Conservation (phyloP, 1,284 basidiomycete species). For the Trametes versicolor region DNA sequence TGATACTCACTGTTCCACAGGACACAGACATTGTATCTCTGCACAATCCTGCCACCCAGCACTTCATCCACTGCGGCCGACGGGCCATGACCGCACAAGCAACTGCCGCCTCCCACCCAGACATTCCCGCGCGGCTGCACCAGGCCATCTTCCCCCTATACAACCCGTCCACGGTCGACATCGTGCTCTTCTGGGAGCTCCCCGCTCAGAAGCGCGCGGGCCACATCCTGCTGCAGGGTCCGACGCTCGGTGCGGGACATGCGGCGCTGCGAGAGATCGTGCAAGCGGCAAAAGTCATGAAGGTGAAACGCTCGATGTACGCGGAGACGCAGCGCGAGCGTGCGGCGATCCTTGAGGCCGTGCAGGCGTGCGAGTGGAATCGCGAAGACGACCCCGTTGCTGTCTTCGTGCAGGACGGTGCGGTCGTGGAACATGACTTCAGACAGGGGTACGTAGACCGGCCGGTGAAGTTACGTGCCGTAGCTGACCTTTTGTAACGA, state of each 20-base stretch:
- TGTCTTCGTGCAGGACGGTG: conserved; percentile 54
- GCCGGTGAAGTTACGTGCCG: not conserved
- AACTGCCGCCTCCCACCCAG: conserved; percentile 60
- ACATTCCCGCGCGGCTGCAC: conserved; percentile 65
- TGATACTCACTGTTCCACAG: conserved; percentile 22
- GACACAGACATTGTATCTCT: conserved; percentile 39
- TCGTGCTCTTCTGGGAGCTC: conserved; percentile 80
- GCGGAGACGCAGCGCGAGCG: conserved; percentile 86
- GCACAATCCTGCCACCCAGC: conserved; percentile 46
- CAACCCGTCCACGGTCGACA: conserved; percentile 75
- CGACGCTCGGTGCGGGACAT: conserved; percentile 74
- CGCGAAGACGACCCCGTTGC: conserved; percentile 78
- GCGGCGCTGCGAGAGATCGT: conserved; percentile 67
- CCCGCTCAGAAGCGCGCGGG: conserved; percentile 67
- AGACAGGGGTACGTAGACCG: conserved; percentile 61
- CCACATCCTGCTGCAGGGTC: conserved; percentile 64
- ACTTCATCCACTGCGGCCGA: conserved; percentile 62
- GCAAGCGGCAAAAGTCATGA: conserved; percentile 65
- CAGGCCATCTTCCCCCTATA: conserved; percentile 81
- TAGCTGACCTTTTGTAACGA: not conserved
- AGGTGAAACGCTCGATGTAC: conserved; percentile 85
- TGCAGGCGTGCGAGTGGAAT: conserved; percentile 82
- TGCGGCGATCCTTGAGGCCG: conserved; percentile 68
- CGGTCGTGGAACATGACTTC: conserved; percentile 70
- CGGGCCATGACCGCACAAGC: conserved; percentile 53